phyloP scores from a whole-genome alignment of 1,139 yeast genomes.

The Lodderomyces beijingensis region DNA sequence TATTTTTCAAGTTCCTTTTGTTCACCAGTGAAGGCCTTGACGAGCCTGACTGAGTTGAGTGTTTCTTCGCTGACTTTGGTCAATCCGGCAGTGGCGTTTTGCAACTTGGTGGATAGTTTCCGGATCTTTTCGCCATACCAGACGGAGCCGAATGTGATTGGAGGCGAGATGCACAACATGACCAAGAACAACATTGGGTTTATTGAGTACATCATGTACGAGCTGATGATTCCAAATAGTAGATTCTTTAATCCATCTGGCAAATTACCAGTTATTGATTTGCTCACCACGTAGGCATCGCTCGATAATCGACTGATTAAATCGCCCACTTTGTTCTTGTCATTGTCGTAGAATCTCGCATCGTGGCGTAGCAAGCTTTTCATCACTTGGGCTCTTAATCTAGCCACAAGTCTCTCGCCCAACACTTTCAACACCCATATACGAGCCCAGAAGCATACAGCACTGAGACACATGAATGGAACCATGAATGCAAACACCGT shows the following conservation, averaged over 20 bases:
- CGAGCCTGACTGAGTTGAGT: constrained; percentile 39
- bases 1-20: constrained; percentile 40
- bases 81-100: constrained; percentile 45
- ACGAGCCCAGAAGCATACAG: constrained; percentile 48
- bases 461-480: constrained; percentile 43
- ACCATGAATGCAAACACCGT: constrained; percentile 42
- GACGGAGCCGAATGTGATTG: constrained; percentile 48
- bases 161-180: constrained; percentile 50
- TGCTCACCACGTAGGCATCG: constrained; percentile 50
- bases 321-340: constrained; percentile 54
- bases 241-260: constrained; percentile 49
- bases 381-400: constrained; percentile 47
- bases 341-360: constrained; percentile 46
- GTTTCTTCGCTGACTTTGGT: constrained; percentile 47
- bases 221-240: constrained; percentile 40
- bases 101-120: constrained; percentile 38
- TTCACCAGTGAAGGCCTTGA: constrained; percentile 46
- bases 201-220: constrained; percentile 46
- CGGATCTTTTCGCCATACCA: constrained; percentile 49
- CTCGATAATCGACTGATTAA: constrained; percentile 50
- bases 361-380: constrained; percentile 49
- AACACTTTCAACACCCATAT: constrained; percentile 44
- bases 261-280: constrained; percentile 42
- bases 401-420: constrained; percentile 43
- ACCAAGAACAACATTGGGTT: constrained; percentile 45